Evolutionary conservation across 805 yeast genomes (phyloP).

Genomic region (Brettanomyces bruxellensis): DNA sequence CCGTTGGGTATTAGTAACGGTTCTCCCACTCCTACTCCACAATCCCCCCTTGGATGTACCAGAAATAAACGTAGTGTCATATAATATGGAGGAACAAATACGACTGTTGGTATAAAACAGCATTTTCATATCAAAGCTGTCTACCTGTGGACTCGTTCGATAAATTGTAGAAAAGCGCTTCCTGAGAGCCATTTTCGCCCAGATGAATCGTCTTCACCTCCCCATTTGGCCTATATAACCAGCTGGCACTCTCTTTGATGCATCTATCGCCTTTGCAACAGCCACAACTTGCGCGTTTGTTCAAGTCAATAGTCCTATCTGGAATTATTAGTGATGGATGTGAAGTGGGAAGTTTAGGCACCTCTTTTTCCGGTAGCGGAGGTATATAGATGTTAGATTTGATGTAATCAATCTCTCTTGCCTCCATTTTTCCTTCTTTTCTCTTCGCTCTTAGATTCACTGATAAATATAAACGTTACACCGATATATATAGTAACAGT

Average conservation of each 20-base stretch:
- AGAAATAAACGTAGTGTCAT: no score
- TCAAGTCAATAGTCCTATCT: slow-evolving; percentile 21
- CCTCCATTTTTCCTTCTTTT: slow-evolving; percentile 19
- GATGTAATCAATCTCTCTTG: slow-evolving; percentile 21
- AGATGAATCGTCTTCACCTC: slow-evolving; percentile 18
- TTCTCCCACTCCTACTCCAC: no score
- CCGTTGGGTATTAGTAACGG: no score
- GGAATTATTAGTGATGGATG: slow-evolving; percentile 28
- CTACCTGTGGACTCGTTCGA: slow-evolving; percentile 1
- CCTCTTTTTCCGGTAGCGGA: slow-evolving; percentile 9
- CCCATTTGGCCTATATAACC: slow-evolving; percentile 29
- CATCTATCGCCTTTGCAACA: slow-evolving; percentile 24
- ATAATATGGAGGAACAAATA: no score
- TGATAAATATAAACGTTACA: not conserved
- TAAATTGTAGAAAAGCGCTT: not conserved
- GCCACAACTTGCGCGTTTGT: slow-evolving; percentile 23
- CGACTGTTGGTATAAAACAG: no score
- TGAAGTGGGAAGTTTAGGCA: slow-evolving; percentile 22
- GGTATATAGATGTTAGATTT: slow-evolving; percentile 27
- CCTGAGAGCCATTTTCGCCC: slow-evolving; percentile 1
- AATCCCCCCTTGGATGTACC: no score
- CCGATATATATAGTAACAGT: not conserved
- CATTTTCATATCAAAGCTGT: not conserved
- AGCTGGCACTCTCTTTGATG: slow-evolving; percentile 24
- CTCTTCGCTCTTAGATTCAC: no score